phyloP scores from a whole-genome alignment of 768 basidiomycete species.

The Leccinum ochraceum region DNA sequence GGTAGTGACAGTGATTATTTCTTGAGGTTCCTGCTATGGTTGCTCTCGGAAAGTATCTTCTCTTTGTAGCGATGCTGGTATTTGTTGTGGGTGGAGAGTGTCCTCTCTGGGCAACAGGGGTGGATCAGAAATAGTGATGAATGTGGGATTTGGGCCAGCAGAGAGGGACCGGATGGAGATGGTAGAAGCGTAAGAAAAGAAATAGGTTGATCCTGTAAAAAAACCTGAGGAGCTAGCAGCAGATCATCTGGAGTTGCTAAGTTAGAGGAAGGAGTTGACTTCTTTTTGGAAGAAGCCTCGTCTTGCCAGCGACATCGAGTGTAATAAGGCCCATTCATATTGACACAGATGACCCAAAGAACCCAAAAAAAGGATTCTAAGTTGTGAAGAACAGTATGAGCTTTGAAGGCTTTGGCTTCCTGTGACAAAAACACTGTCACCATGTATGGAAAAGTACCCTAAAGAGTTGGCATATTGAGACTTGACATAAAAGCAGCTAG shows the following conservation, averaged over 20 bases:
- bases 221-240: background rate
- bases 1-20: no score
- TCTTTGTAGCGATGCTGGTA: no score
- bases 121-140: no score
- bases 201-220: background rate
- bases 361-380: background rate
- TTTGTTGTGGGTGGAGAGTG: no score
- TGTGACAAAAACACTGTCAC: background rate
- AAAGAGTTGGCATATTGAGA: no score
- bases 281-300: background rate
- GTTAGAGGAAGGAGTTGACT: background rate
- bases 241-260: background rate
- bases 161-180: no score
- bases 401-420: background rate
- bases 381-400: background rate
- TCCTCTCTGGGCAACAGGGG: no score
- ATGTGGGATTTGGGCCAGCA: no score
- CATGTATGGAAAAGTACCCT: background rate
- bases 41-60: no score
- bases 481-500: no score
- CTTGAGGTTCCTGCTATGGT: no score
- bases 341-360: background rate
- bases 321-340: background rate
- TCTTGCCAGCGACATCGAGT: background rate
- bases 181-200: no score